Percentiles rank a stretch among this genome's conserved stretches.
Evolutionary conservation across 495 filamentous ascomycete species (phyloP).

Genomic region (Aspergillus sclerotiicarbonarius): DNA sequence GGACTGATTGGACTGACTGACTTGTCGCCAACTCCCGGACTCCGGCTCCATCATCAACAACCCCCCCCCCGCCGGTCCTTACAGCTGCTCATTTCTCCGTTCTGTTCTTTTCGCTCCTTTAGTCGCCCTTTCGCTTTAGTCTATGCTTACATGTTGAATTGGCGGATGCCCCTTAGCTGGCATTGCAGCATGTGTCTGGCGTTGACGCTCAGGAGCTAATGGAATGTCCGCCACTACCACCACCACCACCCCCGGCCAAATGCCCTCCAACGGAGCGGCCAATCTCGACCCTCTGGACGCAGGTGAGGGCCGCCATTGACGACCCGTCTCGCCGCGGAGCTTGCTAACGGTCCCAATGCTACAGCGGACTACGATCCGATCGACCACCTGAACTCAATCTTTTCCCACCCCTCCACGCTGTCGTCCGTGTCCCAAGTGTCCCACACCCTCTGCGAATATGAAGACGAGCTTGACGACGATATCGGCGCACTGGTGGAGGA

Average conservation of each 20-base stretch:
- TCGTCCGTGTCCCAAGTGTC: slow-evolving; percentile 72
- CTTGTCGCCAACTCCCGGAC: neutral
- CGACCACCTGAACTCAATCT: slow-evolving; percentile 88
- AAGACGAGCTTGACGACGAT: slow-evolving; percentile 80
- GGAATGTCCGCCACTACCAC: slow-evolving; percentile 38
- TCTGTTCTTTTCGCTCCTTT: slow-evolving; percentile 4
- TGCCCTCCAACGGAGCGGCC: slow-evolving; percentile 38
- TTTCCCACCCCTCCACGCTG: slow-evolving; percentile 87
- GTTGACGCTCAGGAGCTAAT: slow-evolving; percentile 29
- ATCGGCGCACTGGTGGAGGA: slow-evolving; percentile 74
- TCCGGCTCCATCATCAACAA: neutral
- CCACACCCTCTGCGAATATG: slow-evolving; percentile 67
- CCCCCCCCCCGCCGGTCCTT: neutral
- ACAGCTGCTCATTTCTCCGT: neutral
- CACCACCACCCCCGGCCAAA: slow-evolving; percentile 31
- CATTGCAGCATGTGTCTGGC: slow-evolving; percentile 32
- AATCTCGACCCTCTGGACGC: slow-evolving; percentile 43
- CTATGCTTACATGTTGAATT: slow-evolving; percentile 13
- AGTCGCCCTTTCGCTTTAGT: neutral
- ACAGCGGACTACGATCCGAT: slow-evolving; percentile 92
- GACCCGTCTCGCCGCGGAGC: neutral
- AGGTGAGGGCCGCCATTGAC: slow-evolving; percentile 27
- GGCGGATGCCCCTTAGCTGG: slow-evolving; percentile 13
- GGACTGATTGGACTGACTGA: neutral
- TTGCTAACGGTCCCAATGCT: slow-evolving; percentile 22